phyloP scores from a whole-genome alignment of 768 basidiomycete species.

The Trametes meyenii region DNA sequence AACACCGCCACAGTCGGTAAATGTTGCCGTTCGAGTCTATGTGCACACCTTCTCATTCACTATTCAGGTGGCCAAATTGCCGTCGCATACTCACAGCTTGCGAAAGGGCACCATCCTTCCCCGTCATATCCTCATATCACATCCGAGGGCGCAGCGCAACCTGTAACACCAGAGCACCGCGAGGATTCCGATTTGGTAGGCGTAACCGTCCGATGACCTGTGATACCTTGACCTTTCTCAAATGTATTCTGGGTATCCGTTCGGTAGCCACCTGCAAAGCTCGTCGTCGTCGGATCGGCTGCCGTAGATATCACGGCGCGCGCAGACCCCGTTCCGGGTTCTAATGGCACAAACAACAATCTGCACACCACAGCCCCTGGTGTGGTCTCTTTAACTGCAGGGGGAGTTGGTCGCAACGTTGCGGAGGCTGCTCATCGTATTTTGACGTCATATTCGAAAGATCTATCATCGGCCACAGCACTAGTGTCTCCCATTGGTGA shows the following conservation, averaged over 20 bases:
- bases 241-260: not conserved
- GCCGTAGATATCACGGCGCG: conserved; percentile 86
- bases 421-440: conserved; percentile 86
- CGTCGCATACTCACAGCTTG: conserved; percentile 65
- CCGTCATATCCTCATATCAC: conserved; percentile 10
- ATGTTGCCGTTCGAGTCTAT: conserved; percentile 22
- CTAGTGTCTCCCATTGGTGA: conserved; percentile 77
- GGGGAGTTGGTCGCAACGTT: conserved; percentile 95
- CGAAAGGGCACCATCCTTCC: not conserved
- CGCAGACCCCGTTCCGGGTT: conserved; percentile 35
- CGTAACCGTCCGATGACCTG: no score
- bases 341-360: conserved; percentile 37
- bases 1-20: conserved; percentile 86
- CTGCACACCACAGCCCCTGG: conserved; percentile 82
- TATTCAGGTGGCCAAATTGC: conserved; percentile 75
- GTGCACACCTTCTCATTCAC: conserved; percentile 7
- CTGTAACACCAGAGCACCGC: not conserved
- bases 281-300: conserved; percentile 82
- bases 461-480: conserved; percentile 42
- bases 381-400: conserved; percentile 66
- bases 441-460: conserved; percentile 38
- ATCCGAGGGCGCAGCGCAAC: not conserved
- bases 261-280: conserved; percentile 39
- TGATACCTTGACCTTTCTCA: not conserved
- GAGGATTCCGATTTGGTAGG: not conserved